Base-by-base conservation (phyloP, 2,329 filamentous ascomycete species). In the Neonectria neomacrospora region DNA sequence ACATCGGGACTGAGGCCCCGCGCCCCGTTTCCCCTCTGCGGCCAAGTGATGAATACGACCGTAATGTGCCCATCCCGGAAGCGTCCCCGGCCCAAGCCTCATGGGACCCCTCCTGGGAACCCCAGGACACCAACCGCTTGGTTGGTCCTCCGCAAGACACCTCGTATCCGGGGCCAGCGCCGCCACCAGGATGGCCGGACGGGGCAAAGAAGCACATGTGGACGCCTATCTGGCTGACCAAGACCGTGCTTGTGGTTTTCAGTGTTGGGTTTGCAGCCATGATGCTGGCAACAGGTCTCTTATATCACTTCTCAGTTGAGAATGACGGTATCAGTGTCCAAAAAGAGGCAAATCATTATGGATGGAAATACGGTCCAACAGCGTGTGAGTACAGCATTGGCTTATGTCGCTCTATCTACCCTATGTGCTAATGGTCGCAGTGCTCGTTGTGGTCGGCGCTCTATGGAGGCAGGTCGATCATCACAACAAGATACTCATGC, bases 381-480 rank as follows among this genome's bases (percentile, higher is more conserved):
- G 66, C 67, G 16, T 50, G 70, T 72, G 32, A 67, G 69, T 59
- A 11, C n/a, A 41, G 8, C 37, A 16, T 51, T 20, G 4, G 11
- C 7, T 20, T 20, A 11, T 42, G 26, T 20, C 23, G 6, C 23
- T 18, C 6, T 23, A 32, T n/a, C 5, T 14, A 14, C 32, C n/a
- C 14, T 5, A 18, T 32, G n/a, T 45, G 14, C 54, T 59, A 55
- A 68, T 47, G 39, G 7, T 5, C 28, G 12, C 34, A 58, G 60
- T 78, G 14, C 67, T 78, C 37, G 65, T 74, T 5, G 30, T 76
- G 10, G 57, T 75, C 12, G 63, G 56, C 8, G 68, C 73, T 20
- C 26, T 71, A 18, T 78, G 75, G 75, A 71, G 69, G n/a, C 75
- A 77, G 53, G 67, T 78, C 18, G 75, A 77, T 50, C 68, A 74